Conservation (phyloP, 2,329 filamentous ascomycete genomes). For the Madurella fahalii region DNA sequence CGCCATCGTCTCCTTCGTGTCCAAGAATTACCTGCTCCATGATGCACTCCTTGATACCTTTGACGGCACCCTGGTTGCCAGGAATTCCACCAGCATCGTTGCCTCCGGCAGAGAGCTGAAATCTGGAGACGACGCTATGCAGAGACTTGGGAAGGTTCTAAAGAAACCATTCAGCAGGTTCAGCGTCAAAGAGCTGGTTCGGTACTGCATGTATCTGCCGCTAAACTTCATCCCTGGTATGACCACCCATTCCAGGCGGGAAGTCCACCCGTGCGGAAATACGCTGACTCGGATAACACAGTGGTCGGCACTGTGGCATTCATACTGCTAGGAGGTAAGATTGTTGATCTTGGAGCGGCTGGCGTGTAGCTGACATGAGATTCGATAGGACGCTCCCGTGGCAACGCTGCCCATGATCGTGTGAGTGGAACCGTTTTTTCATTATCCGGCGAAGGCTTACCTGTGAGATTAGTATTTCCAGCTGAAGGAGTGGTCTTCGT, state of each 20-base stretch:
- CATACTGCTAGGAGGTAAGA: constrained; percentile 66
- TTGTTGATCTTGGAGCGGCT: background rate
- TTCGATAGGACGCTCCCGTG: constrained; percentile 43
- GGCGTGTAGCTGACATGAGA: constrained; percentile 14
- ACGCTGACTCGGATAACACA: constrained; percentile 18
- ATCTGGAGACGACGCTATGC: constrained; percentile 52
- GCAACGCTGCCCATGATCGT: constrained; percentile 48
- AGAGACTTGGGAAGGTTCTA: constrained; percentile 53
- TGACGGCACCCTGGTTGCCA: constrained; percentile 63
- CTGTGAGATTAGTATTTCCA: constrained; percentile 73
- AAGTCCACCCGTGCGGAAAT: background rate
- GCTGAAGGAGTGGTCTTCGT: constrained; percentile 74
- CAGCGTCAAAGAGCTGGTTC: constrained; percentile 60
- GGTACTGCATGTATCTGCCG: constrained; percentile 81
- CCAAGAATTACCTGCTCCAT: constrained; percentile 70
- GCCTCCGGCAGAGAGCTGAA: constrained; percentile 71
- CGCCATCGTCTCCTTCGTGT: constrained; percentile 52
- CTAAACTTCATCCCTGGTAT: constrained; percentile 80
- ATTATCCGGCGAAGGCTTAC: constrained; percentile 38
- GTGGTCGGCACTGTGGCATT: constrained; percentile 81
- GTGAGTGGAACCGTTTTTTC: constrained; percentile 38
- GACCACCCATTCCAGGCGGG: background rate
- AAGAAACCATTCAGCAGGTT: constrained; percentile 56
- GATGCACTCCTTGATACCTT: constrained; percentile 86
- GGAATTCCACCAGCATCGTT: constrained; percentile 57